phyloP scores from a whole-genome alignment of 345 rosid species.

The Pugionium dolabratum region DNA sequence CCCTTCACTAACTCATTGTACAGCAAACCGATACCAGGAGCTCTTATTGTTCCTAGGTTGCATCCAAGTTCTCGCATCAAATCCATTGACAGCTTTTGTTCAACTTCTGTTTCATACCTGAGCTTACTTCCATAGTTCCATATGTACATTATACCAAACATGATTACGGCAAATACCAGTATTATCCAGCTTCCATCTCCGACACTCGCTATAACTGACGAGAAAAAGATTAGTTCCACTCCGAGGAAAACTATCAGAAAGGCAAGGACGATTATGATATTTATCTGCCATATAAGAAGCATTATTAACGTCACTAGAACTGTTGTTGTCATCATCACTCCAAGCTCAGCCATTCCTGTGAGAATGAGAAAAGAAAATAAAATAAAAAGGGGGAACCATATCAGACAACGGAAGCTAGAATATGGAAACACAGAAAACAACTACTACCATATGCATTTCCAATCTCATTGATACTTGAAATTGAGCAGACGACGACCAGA shows the following conservation, averaged over 20 bases:
- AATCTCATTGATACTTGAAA: slow-evolving; percentile 80
- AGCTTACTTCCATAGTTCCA: slow-evolving; percentile 99
- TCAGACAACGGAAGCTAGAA: slow-evolving; percentile 30
- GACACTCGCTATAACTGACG: slow-evolving; percentile 78
- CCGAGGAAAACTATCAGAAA: slow-evolving; percentile 76
- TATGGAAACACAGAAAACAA: slow-evolving; percentile 12
- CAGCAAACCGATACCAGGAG: slow-evolving; percentile 96
- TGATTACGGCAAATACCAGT: slow-evolving; percentile 74
- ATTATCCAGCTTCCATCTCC: slow-evolving; percentile 97
- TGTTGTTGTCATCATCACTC: slow-evolving; percentile 99
- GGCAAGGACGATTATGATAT: slow-evolving; percentile 71
- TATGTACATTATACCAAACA: slow-evolving; percentile 87
- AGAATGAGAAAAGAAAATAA: slow-evolving; percentile 24
- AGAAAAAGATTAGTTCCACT: slow-evolving; percentile 76
- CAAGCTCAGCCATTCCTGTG: slow-evolving; percentile 94
- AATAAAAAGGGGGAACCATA: slow-evolving; percentile 6
- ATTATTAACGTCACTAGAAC: slow-evolving; percentile 84
- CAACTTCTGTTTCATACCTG: slow-evolving; percentile 94
- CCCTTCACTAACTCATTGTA: slow-evolving; percentile 95
- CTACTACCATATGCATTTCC: slow-evolving; percentile 97
- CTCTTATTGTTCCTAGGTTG: slow-evolving; percentile 94
- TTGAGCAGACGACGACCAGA: slow-evolving; percentile 73
- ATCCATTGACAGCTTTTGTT: slow-evolving; percentile 90
- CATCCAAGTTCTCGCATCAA: slow-evolving; percentile 89
- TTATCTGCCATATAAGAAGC: slow-evolving; percentile 99